These are phyloP conservation scores for Cocos nucifera DNA, from an alignment of 176 grass and related monocot species.

Conservation along the genomic window DNA sequence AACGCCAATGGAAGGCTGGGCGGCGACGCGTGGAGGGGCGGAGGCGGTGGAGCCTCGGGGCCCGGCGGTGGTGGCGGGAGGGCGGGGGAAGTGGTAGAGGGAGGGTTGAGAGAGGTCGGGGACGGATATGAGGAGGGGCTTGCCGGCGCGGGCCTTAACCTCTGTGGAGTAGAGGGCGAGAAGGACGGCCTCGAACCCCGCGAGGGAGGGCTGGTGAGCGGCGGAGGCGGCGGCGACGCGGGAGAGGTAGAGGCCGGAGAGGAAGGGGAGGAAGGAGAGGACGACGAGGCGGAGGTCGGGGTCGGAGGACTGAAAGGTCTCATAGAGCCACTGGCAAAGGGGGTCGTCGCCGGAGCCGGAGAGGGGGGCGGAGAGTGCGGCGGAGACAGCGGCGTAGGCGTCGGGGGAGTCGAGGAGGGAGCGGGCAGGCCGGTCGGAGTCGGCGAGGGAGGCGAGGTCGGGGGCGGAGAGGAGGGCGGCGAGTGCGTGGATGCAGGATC, in stretches of 20 bases:
- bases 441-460: constrained; percentile 61
- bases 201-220: constrained; percentile 24
- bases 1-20: constrained; percentile 47
- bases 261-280: constrained; percentile 80
- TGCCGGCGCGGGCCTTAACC: constrained; percentile 66
- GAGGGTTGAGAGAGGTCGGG: constrained; percentile 56
- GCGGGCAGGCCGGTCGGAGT: constrained; percentile 70
- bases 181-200: constrained; percentile 94
- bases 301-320: constrained; percentile 84
- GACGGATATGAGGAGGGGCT: constrained; percentile 71
- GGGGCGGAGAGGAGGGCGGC: constrained; percentile 41
- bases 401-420: constrained; percentile 62
- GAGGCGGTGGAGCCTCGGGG: constrained; percentile 45
- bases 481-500: constrained; percentile 63
- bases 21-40: constrained; percentile 26
- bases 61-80: constrained; percentile 22
- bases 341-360: constrained; percentile 77
- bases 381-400: constrained; percentile 59
- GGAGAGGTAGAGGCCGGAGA: constrained; percentile 81
- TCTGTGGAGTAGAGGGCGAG: constrained; percentile 83
- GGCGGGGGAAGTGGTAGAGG: constrained; percentile 12
- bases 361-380: constrained; percentile 36
- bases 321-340: constrained; percentile 93
- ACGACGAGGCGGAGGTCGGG: constrained; percentile 84
- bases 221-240: constrained; percentile 45